phyloP scores from a whole-genome alignment of 2,329 filamentous ascomycete genomes.

The Fusarium xyrophilum region DNA sequence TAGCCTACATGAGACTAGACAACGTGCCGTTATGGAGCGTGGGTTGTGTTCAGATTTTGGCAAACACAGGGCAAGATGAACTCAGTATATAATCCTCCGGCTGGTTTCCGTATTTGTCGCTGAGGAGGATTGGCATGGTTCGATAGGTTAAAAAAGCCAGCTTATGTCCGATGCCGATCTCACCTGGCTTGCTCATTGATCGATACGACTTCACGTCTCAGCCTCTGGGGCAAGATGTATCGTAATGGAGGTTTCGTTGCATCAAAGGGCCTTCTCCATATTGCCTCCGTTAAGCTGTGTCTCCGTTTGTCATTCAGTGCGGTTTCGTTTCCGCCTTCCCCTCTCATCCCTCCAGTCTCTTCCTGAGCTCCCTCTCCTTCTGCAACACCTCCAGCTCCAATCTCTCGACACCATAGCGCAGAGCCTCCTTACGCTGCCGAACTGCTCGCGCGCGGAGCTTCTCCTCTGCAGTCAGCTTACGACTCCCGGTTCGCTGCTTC shows the following conservation, averaged over 20 bases:
- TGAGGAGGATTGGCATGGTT: slow-evolving; percentile 20
- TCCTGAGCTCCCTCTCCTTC: slow-evolving; percentile 66
- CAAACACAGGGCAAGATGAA: neutral
- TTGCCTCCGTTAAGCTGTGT: neutral
- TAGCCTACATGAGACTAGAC: slow-evolving; percentile 12
- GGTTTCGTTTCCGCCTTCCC: neutral
- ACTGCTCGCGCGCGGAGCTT: slow-evolving; percentile 65
- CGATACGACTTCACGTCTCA: neutral
- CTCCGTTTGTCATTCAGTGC: neutral
- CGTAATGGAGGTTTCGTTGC: neutral
- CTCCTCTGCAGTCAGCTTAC: slow-evolving; percentile 60
- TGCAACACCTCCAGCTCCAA: slow-evolving; percentile 87
- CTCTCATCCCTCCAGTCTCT: slow-evolving; percentile 53
- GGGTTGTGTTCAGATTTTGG: neutral
- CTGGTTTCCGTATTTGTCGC: neutral
- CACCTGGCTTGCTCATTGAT: slow-evolving; percentile 20
- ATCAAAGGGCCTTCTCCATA: neutral
- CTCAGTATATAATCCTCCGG: neutral
- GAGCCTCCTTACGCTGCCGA: slow-evolving; percentile 80
- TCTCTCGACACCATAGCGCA: slow-evolving; percentile 86
- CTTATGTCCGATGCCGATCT: slow-evolving; percentile 26
- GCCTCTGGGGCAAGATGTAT: neutral
- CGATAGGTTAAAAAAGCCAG: slow-evolving; percentile 2
- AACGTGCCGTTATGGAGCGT: neutral
- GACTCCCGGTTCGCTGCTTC: slow-evolving; percentile 33